A percentile compares a stretch with the other conserved stretches of the same genome.
Conservation (phyloP, 192 early-diverging fungal species). For the Funneliformis geosporum region DNA sequence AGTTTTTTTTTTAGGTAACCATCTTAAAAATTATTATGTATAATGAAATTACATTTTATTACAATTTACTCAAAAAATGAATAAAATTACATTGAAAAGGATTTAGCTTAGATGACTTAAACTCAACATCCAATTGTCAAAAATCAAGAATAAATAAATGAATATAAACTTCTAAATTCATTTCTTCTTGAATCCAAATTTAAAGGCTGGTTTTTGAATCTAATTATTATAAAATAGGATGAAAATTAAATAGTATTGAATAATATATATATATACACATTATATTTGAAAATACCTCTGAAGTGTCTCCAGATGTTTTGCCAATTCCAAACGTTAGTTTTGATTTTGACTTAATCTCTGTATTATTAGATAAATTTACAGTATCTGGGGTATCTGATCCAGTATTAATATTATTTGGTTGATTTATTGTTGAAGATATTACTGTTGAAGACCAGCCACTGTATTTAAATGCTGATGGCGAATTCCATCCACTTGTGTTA, state of each 20-base stretch:
- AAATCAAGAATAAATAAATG: not conserved
- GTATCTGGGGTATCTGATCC: not conserved
- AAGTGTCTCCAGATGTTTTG: not conserved
- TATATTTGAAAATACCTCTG: not conserved
- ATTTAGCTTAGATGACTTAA: not conserved
- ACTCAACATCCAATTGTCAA: not conserved
- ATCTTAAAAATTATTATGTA: no score
- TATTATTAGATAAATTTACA: not conserved
- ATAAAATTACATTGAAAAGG: not conserved
- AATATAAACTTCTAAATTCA: not conserved
- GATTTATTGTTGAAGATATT: no score
- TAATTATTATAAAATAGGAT: not conserved
- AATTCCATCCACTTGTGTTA: constrained; percentile 17
- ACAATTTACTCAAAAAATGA: no score
- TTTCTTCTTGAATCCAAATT: not conserved
- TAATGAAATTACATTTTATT: no score
- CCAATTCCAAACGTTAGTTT: not conserved
- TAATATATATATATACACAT: no score
- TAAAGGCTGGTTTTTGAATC: not conserved
- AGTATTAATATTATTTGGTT: not conserved
- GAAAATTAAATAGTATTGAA: not conserved
- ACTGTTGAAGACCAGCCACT: not conserved
- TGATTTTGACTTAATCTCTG: not conserved
- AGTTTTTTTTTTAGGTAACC: no score
- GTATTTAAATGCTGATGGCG: not conserved